phyloP scores from a whole-genome alignment of 805 yeast species.

The Starmerella bombicola region DNA sequence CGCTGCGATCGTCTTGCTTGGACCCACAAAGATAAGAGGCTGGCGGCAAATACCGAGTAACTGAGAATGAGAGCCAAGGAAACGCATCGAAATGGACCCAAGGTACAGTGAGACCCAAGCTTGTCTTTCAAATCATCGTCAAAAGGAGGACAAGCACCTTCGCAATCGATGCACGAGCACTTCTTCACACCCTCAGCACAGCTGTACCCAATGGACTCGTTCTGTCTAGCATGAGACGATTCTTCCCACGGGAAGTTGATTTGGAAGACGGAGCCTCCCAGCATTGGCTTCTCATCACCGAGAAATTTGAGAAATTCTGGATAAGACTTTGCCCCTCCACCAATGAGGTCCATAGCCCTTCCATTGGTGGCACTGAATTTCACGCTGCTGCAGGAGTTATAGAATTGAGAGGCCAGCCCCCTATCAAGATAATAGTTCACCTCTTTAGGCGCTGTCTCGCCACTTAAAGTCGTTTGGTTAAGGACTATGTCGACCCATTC shows the following conservation, averaged over 20 bases:
- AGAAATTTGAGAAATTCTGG: constrained; percentile 66
- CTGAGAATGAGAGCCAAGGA: constrained; percentile 48
- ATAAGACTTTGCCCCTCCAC: constrained; percentile 87
- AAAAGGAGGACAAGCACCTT: constrained; percentile 53
- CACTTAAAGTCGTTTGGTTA: constrained; percentile 38
- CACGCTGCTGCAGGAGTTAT: constrained; percentile 74
- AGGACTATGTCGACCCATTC: constrained; percentile 55
- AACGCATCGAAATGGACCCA: constrained; percentile 59
- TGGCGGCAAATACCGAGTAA: constrained; percentile 24
- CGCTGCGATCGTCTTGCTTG: constrained; percentile 9
- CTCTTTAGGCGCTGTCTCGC: constrained; percentile 54
- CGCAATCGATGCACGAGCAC: constrained; percentile 84
- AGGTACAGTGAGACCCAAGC: constrained; percentile 33
- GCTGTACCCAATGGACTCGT: constrained; percentile 27
- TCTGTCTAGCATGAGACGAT: constrained; percentile 5
- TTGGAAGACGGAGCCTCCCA: constrained; percentile 95
- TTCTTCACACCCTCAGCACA: constrained; percentile 48
- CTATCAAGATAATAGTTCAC: constrained; percentile 50
- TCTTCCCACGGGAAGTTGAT: constrained; percentile 55
- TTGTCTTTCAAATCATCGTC: constrained; percentile 3
- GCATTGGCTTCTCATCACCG: constrained; percentile 85
- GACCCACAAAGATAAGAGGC: constrained; percentile 6
- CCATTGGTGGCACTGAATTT: constrained; percentile 93
- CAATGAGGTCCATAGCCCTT: constrained; percentile 89
- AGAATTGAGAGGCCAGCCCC: constrained; percentile 50